Percentiles rank a stretch among this genome's conserved stretches.
phyloP scores from a whole-genome alignment of 2,329 filamentous ascomycete genomes.

The Aureobasidium uvarum region DNA sequence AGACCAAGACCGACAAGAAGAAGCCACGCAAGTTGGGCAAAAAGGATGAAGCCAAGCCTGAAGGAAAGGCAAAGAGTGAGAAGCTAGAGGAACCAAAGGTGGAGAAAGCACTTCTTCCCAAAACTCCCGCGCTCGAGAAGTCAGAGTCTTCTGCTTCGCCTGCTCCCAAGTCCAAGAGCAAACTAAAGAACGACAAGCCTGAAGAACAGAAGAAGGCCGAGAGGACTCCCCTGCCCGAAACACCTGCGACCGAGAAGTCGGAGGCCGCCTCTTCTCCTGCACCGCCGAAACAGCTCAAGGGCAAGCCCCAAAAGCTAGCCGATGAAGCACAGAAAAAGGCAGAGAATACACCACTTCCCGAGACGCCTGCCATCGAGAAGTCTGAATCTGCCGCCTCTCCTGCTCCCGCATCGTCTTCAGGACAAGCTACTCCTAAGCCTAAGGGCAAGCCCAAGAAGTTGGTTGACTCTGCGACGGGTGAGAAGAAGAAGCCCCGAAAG shows the following conservation, averaged over 20 bases:
- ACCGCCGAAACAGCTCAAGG: background rate
- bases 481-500: constrained; percentile 24
- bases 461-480: constrained; percentile 15
- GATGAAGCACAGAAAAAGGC: constrained; percentile 20
- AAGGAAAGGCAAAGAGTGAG: constrained; percentile 5
- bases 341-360: constrained; percentile 6
- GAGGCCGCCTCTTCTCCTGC: constrained; percentile 1
- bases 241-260: constrained; percentile 5
- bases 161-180: background rate
- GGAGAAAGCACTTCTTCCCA: constrained; percentile 14
- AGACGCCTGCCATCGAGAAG: constrained; percentile 9
- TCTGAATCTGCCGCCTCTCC: constrained; percentile 4
- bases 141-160: constrained; percentile 11
- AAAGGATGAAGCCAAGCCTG: constrained; percentile 15
- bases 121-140: constrained; percentile 1
- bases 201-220: constrained; percentile 21
- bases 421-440: background rate
- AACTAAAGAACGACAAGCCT: constrained; percentile 9
- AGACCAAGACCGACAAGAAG: constrained; percentile 16
- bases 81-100: constrained; percentile 13
- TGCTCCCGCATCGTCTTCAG: constrained; percentile 7
- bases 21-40: constrained; percentile 19
- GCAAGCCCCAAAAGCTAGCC: constrained; percentile 20
- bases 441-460: constrained; percentile 25
- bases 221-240: constrained; percentile 14